These are phyloP conservation scores for Kwoniella heveanensis DNA, from an alignment of 768 basidiomycete species.

Conservation along the genomic window DNA sequence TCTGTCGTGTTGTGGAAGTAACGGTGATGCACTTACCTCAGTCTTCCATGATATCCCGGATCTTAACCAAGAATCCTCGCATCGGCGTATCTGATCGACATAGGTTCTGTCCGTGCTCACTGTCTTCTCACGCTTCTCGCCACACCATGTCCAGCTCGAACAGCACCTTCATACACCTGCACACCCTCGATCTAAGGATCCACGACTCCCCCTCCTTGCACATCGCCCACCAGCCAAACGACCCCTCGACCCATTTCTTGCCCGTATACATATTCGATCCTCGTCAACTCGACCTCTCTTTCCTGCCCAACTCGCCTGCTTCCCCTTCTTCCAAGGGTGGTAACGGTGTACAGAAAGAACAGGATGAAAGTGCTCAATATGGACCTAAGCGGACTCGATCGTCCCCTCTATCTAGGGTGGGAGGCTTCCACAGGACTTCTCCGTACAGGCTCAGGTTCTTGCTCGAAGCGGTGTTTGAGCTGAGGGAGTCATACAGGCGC, in stretches of 20 bases:
- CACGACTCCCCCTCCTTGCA: slow-evolving; percentile 50
- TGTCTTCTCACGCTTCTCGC: not conserved
- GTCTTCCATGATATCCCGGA: not conserved
- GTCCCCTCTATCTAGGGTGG: slow-evolving; percentile 34
- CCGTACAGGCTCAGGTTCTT: slow-evolving; percentile 53
- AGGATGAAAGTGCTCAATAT: slow-evolving; percentile 3
- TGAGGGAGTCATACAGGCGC: slow-evolving; percentile 44
- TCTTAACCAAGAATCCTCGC: not conserved
- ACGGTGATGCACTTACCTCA: too few species aligned
- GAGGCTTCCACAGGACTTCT: slow-evolving; percentile 41
- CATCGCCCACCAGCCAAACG: slow-evolving; percentile 36
- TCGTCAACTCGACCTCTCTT: slow-evolving; percentile 56
- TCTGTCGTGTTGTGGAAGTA: too few species aligned
- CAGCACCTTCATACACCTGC: slow-evolving; percentile 47
- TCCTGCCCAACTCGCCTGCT: slow-evolving; percentile 47
- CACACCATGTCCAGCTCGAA: slow-evolving; percentile 11
- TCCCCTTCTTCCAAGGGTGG: slow-evolving; percentile 37
- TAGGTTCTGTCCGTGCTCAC: too few species aligned
- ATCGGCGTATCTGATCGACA: not conserved
- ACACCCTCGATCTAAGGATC: slow-evolving; percentile 47
- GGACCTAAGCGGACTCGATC: slow-evolving; percentile 22
- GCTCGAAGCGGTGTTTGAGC: slow-evolving; percentile 54
- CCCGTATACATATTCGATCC: slow-evolving; percentile 59
- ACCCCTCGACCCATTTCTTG: slow-evolving; percentile 55
- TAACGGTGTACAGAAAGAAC: slow-evolving; percentile 21